phyloP scores from a whole-genome alignment of 2,329 filamentous ascomycete genomes.

The Cladosporium austrohemisphaericum region DNA sequence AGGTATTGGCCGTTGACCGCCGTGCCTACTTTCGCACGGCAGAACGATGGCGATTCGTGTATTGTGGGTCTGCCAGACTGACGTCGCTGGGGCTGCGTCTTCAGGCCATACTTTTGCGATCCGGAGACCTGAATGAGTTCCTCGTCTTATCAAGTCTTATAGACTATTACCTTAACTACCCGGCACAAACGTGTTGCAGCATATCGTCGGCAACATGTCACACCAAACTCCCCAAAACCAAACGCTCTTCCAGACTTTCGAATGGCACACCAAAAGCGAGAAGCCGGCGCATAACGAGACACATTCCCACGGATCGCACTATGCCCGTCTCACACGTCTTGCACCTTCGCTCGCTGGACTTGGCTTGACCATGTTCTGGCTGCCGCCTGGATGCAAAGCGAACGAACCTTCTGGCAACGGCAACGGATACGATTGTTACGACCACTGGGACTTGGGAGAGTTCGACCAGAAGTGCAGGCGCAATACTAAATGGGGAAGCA shows the following conservation, averaged over 20 bases:
- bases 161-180: neutral
- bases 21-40: slow-evolving; percentile 4
- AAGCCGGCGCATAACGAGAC: slow-evolving; percentile 27
- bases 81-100: slow-evolving; percentile 8
- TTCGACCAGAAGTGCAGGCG: slow-evolving; percentile 65
- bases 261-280: slow-evolving; percentile 64
- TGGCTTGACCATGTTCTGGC: slow-evolving; percentile 61
- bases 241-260: slow-evolving; percentile 66
- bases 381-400: slow-evolving; percentile 69
- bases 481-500: slow-evolving; percentile 66
- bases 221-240: slow-evolving; percentile 28
- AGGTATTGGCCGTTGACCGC: slow-evolving; percentile 9
- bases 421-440: slow-evolving; percentile 64
- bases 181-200: too few relatives aligned
- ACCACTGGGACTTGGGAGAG: slow-evolving; percentile 66
- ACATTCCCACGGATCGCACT: slow-evolving; percentile 45
- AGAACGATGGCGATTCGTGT: slow-evolving; percentile 6
- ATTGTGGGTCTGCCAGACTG: slow-evolving; percentile 12
- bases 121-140: neutral
- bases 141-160: neutral
- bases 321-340: slow-evolving; percentile 25
- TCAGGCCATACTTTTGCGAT: slow-evolving; percentile 2
- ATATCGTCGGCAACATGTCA: neutral
- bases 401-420: slow-evolving; percentile 50
- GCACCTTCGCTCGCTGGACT: slow-evolving; percentile 38